phyloP scores from a whole-genome alignment of 2,329 filamentous ascomycete genomes.

The Neofusicoccum kwambonambiense region DNA sequence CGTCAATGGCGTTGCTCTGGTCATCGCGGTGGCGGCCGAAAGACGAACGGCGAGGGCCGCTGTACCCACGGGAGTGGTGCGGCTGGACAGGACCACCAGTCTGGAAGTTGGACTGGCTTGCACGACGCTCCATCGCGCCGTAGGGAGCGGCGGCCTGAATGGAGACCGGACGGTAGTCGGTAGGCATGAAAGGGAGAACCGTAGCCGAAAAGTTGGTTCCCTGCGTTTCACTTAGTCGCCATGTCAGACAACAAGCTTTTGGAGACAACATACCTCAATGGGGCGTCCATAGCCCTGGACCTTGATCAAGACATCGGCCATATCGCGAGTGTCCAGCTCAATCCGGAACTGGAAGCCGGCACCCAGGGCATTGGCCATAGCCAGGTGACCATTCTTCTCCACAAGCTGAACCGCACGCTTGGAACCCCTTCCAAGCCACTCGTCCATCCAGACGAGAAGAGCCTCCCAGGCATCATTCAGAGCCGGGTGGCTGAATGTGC shows the following conservation, averaged over 20 bases:
- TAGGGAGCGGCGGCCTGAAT: no score
- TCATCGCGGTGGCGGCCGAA: neutral
- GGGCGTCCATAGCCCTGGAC: conserved; percentile 13
- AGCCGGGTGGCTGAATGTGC: no score
- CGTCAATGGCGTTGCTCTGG: conserved; percentile 38
- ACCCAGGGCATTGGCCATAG: conserved; percentile 21
- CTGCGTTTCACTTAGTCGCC: conserved; percentile 10
- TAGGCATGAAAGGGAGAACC: neutral
- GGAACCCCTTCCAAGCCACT: conserved; percentile 22
- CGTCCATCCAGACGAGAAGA: conserved; percentile 20
- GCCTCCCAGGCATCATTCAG: conserved; percentile 15
- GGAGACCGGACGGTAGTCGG: no score
- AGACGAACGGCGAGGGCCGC: neutral
- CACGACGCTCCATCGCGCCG: no score
- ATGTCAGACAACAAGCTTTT: neutral
- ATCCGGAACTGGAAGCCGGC: conserved; percentile 28
- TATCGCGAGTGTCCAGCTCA: conserved; percentile 30
- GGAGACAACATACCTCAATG: conserved; percentile 26
- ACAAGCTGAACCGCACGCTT: conserved; percentile 19
- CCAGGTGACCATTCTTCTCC: neutral
- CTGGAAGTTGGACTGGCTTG: neutral
- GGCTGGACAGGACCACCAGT: conserved; percentile 14
- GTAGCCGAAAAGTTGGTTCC: neutral
- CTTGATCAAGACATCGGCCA: neutral
- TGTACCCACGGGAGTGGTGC: conserved; percentile 22